Conservation (phyloP, 768 basidiomycete genomes). For the Kwoniella europaea region DNA sequence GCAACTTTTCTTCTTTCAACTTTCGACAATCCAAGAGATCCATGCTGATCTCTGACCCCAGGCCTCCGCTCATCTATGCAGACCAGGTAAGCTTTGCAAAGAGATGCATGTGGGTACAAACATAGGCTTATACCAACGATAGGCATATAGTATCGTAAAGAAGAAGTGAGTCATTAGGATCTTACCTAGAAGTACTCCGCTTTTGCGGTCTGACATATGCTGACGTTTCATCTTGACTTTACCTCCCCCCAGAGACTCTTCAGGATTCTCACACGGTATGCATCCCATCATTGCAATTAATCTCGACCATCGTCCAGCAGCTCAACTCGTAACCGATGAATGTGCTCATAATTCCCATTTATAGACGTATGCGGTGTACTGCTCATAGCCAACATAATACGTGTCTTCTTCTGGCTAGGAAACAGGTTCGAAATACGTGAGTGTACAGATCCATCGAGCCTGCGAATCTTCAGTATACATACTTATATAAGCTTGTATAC, state of each 20-base stretch:
- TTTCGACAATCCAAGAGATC: background rate
- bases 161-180: constrained; percentile 43
- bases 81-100: constrained; percentile 45
- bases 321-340: background rate
- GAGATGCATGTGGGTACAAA: background rate
- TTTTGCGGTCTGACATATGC: background rate
- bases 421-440: constrained; percentile 56
- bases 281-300: background rate
- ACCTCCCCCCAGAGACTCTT: constrained; percentile 48
- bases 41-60: constrained; percentile 22
- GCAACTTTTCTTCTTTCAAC: background rate
- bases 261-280: constrained; percentile 56
- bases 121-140: constrained; percentile 9
- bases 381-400: constrained; percentile 56
- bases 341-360: background rate
- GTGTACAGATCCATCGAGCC: background rate
- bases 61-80: constrained; percentile 55
- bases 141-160: constrained; percentile 55
- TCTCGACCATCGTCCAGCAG: background rate
- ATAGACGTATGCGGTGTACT: constrained; percentile 56
- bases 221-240: background rate
- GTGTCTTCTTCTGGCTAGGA: constrained; percentile 58
- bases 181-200: background rate
- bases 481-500: background rate
- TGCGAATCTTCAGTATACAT: too few species aligned